Evolutionary conservation across 2,329 filamentous ascomycete genomes (phyloP).

Genomic region (Chaetomium globosum): DNA sequence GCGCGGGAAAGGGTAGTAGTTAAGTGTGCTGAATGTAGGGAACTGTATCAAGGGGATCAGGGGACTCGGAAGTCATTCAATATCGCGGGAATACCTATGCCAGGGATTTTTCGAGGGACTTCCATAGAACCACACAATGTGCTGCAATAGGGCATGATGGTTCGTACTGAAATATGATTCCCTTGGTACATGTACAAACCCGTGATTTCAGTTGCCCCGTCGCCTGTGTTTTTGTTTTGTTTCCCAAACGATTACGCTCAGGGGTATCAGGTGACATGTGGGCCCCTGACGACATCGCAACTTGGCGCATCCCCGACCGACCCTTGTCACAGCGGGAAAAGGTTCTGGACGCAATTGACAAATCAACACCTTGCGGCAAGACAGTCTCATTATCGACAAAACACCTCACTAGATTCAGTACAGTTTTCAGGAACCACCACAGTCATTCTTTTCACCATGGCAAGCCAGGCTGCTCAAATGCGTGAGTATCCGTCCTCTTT

Average conservation of each 20-base stretch:
- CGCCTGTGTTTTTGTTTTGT: neutral
- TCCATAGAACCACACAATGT: neutral
- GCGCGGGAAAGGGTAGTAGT: neutral
- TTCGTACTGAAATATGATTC: neutral
- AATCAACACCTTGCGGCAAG: conserved; percentile 29
- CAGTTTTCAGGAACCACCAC: conserved; percentile 11
- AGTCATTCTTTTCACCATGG: conserved; percentile 36
- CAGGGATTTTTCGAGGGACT: neutral
- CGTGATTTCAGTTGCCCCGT: neutral
- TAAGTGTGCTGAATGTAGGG: neutral
- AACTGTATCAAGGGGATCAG: neutral
- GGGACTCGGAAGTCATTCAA: neutral
- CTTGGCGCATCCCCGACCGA: conserved; percentile 20
- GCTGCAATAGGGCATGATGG: neutral
- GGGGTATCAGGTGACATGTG: conserved; percentile 30
- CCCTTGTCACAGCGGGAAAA: conserved; percentile 18
- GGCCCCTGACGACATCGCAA: conserved; percentile 28
- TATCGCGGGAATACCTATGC: neutral
- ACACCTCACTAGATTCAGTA: neutral
- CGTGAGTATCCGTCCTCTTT: conserved; percentile 34
- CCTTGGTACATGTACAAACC: neutral
- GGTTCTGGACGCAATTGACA: conserved; percentile 30
- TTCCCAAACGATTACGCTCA: conserved; percentile 22
- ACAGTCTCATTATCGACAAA: neutral
- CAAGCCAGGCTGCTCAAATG: conserved; percentile 38